Base-by-base conservation (phyloP, 768 basidiomycete species). In the Leccinum disarticulatum region DNA sequence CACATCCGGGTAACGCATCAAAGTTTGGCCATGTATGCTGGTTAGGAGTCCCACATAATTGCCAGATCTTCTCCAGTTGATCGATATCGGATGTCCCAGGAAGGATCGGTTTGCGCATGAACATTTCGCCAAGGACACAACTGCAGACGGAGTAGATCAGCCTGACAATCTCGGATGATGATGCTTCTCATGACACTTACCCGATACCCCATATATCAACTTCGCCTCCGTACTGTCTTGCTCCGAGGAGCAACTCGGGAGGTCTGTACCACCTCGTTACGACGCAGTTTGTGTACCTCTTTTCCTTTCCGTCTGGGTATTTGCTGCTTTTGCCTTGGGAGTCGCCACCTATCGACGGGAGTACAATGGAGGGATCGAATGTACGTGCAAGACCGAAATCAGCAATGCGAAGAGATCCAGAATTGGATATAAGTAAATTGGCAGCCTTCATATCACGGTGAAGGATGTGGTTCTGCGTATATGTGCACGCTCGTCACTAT, bases 401-500 rank as follows among this genome's bases (percentile, higher is more conserved):
- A 4, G 95, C 97, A 60, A 99, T 90, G 66, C 87, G 87, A 15
- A 98, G 79, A 22, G 81, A 80, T 4, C 97, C 97, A 5, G 80
- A 76, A 70, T 95, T 95, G 57, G 88, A 90, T 54, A 99, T 96
- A 51, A 99, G 87, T 53, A 98, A 77, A 71, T 99, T 99, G 35
- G 97, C 97, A 4, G 97, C 92, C 71, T 99, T 99, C 91, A 99
- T 95, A 68, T 99, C 97, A 49, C 97, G 93, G 73, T 99, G 97
- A 4, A 99, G 81, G 67, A 98, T 96, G 64, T 93, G 86, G 74
- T 98, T 97, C 96, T 98, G 60, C 25, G 49, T 58, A 33, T 36
- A 59, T 56, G 61, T 53, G 59, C 56, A 38, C 61, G 56, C 61
- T 38, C 57, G 57, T 22, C 50, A 57, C 19, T 27, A 33, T 47